Base-by-base conservation (phyloP, 202 grass and related monocot genomes). In the Zizania palustris region DNA sequence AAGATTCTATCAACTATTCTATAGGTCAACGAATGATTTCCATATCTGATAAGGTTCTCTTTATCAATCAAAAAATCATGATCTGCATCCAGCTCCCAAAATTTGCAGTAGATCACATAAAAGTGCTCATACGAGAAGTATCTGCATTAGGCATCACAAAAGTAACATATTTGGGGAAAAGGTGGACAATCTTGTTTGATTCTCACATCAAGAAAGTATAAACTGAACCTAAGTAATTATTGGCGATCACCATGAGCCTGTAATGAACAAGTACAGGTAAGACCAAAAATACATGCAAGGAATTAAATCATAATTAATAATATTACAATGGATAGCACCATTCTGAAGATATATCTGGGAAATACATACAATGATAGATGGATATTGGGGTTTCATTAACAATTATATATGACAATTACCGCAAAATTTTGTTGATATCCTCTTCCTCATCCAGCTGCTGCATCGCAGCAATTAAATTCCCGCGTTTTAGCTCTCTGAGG, bases 61-160 rank as follows among this genome's bases (percentile, higher is more conserved):
- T 95, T 99, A 77, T 99, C 96, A 65, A 99, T 99, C 40, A 95
- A 87, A 84, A 99, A 96, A 85, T 99, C 96, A 69, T 99, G 96
- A 87, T 99, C 96, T 77, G 96, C 81, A 67, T 96, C 96, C 70
- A 99, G 85, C 81, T 99, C 96, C 96, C 96, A 99, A 72, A 99
- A 99, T 75, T 99, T 99, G 75, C 96, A 99, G 73, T 99, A 99
- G 67, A 99, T 99, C 53, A 99, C 96, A 95, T 99, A 99, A 15
- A 99, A 99, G 67, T 99, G 96, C 72, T 99, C 96, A 53, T 99
- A 99, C 38, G 96, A 99, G 76, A 99, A 99, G 69, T 93, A 99
- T 78, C 96, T 99, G 89, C 71, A 84, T 56, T 60, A 88, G 67
- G 64, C 69, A 79, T 46, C n/a, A 63, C 56, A 63, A 69, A 63